Evolutionary conservation across 148 eudicot species (phyloP), one percentile per base, ranked within the genome.

Genomic region (Nepenthes gracilis): DNA sequence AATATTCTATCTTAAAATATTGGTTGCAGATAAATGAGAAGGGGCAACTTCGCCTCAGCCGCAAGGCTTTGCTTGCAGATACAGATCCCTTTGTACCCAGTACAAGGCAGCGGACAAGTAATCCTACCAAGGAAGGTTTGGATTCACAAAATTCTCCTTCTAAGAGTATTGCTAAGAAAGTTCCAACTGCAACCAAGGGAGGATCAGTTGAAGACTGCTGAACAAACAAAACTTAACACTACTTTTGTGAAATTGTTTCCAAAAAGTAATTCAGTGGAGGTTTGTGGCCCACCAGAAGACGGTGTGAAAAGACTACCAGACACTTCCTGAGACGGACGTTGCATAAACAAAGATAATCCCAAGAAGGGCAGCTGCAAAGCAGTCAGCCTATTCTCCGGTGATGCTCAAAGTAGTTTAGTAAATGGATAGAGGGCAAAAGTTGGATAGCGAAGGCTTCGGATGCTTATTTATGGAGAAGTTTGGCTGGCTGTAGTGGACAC

Each of bases 31-130:
- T 88, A 59, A 93, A 93, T 75, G 92, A 80, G 64, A 93, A 88
- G 72, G 99, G 99, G 15, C 96, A 93, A 60, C 88, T 93, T 74
- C 96, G 99, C 57, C 79, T 93, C 65, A 93, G 99, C 67, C 88
- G 86, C 35, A 82, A 82, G 40, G 99, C 96, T 50, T 80, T 88
- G 52, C 85, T 93, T 66, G 89, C 98, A 37, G 89, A 86, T 55
- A 52, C 69, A 2, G 79, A 76, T 72, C 79, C 84, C 52, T 74
- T 82, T 55, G 70, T 85, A 58, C 75, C 87, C 11, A 74, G 60
- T 67, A 57, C 80, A 35, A 90, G 83, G 70, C 80, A 68, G 66
- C 75, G 64, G 8, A 65, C 70, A 15, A 62, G 63, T 62, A 67
- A 69, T 57, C 72, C 55, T 58, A 35, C 77, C 13, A 84, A 86